These are phyloP conservation scores for Mycena galopus DNA, from an alignment of 768 basidiomycete genomes.

Conservation along the genomic window DNA sequence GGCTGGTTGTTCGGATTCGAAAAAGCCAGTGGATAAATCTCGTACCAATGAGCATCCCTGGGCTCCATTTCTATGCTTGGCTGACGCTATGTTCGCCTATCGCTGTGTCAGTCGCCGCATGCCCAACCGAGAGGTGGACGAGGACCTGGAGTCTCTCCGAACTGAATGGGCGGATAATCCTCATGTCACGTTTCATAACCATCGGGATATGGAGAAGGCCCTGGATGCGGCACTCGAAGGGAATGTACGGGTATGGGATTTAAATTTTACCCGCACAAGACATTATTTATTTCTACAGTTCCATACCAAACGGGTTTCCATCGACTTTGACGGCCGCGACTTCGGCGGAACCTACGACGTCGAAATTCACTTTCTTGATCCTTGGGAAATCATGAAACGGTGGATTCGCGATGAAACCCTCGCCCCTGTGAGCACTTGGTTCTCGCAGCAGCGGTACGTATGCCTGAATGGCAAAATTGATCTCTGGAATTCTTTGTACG, in stretches of 20 bases:
- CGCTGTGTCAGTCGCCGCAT: slow-evolving; percentile 28
- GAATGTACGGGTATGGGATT: slow-evolving; percentile 18
- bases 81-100: slow-evolving; percentile 35
- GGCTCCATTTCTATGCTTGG: slow-evolving; percentile 33
- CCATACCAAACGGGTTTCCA: slow-evolving; percentile 3
- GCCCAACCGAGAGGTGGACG: slow-evolving; percentile 21
- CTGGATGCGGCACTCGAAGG: slow-evolving; percentile 24
- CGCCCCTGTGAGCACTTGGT: slow-evolving; percentile 27
- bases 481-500: slow-evolving; percentile 27
- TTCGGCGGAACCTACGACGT: slow-evolving; percentile 20
- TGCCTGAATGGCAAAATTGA: slow-evolving; percentile 22
- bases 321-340: slow-evolving; percentile 23
- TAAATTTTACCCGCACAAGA: neutral
- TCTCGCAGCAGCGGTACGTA: slow-evolving; percentile 32
- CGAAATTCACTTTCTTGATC: slow-evolving; percentile 36
- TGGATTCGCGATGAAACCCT: slow-evolving; percentile 32
- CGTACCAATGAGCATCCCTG: slow-evolving; percentile 22
- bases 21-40: neutral
- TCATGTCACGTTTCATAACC: slow-evolving; percentile 25
- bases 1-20: neutral
- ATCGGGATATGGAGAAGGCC: slow-evolving; percentile 25
- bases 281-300: slow-evolving; percentile 26
- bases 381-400: slow-evolving; percentile 34
- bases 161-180: neutral
- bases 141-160: slow-evolving; percentile 15